phyloP scores from a whole-genome alignment of 257 asterid species.

The Solanum pimpinellifolium region DNA sequence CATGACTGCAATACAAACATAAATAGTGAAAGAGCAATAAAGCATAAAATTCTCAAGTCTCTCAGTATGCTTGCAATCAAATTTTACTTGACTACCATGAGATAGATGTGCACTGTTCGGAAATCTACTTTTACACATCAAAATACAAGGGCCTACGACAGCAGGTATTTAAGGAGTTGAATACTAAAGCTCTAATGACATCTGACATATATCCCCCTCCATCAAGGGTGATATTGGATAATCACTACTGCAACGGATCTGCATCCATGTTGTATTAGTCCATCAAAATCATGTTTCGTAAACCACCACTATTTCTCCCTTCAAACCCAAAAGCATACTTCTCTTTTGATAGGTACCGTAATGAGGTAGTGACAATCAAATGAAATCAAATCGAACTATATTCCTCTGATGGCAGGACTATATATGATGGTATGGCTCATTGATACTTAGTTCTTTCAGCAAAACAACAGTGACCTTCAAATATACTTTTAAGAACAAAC shows the following conservation, averaged over 20 bases:
- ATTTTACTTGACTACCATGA: neutral
- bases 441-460: neutral
- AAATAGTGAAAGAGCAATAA: neutral
- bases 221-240: neutral
- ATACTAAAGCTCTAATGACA: neutral
- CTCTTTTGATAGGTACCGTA: neutral
- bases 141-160: neutral
- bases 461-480: neutral
- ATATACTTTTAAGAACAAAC: neutral
- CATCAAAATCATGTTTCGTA: neutral
- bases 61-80: neutral
- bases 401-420: neutral
- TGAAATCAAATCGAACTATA: neutral
- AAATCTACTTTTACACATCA: neutral
- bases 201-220: neutral
- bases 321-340: neutral
- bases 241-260: neutral
- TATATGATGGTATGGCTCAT: neutral
- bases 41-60: neutral
- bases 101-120: neutral
- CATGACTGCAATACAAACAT: constrained; percentile 44
- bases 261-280: neutral
- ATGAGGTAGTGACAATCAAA: neutral
- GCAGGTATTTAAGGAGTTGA: neutral
- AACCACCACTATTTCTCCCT: neutral